phyloP scores from a whole-genome alignment of 495 filamentous ascomycete species.

The Penicillium odoratum region DNA sequence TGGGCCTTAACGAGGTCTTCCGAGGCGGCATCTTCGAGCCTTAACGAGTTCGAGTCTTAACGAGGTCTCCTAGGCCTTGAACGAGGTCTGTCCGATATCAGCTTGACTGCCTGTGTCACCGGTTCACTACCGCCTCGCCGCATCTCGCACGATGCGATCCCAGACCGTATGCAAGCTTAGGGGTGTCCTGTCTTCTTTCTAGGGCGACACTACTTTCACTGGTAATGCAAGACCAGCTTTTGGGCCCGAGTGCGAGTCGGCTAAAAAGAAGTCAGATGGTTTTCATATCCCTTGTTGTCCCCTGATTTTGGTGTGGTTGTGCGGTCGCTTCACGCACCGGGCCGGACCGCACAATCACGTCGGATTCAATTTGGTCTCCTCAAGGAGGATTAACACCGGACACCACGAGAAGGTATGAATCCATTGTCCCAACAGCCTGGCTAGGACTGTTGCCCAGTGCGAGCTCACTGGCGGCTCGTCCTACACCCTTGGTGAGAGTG shows the following conservation, averaged over 20 bases:
- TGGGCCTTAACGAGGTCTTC: slow-evolving; percentile 19
- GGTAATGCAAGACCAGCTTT: slow-evolving; percentile 18
- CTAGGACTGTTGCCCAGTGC: slow-evolving; percentile 7
- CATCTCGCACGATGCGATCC: slow-evolving; percentile 24
- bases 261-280: slow-evolving; percentile 16
- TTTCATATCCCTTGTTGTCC: slow-evolving; percentile 13
- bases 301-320: slow-evolving; percentile 17
- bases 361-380: slow-evolving; percentile 17
- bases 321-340: slow-evolving; percentile 8
- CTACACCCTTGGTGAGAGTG: too few species aligned
- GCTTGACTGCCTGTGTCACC: slow-evolving; percentile 19
- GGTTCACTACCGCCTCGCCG: slow-evolving; percentile 19
- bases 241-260: slow-evolving; percentile 18
- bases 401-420: slow-evolving; percentile 19
- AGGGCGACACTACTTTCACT: slow-evolving; percentile 20
- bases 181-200: slow-evolving; percentile 22
- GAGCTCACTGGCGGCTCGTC: slow-evolving; percentile 12
- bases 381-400: slow-evolving; percentile 17
- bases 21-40: slow-evolving; percentile 9
- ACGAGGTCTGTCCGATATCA: slow-evolving; percentile 20
- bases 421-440: slow-evolving; percentile 17
- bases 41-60: slow-evolving; percentile 19
- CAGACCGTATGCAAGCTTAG: slow-evolving; percentile 23
- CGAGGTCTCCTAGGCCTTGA: slow-evolving; percentile 19
- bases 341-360: slow-evolving; percentile 15